phyloP scores from a whole-genome alignment of 768 basidiomycete species.

The Calocera viscosa region DNA sequence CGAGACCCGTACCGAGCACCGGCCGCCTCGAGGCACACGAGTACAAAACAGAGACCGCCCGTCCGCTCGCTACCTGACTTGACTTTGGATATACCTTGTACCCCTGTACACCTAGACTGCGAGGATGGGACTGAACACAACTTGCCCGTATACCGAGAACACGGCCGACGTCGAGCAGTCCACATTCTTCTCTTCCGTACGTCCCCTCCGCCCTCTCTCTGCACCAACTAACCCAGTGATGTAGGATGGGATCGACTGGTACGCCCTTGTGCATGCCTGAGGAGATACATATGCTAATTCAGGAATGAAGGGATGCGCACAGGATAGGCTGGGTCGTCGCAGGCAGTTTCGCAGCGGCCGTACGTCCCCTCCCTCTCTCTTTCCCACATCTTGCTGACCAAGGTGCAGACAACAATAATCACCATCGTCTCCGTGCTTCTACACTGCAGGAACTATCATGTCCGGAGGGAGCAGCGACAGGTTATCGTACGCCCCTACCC shows the following conservation, averaged over 20 bases:
- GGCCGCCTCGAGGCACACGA: too few species aligned
- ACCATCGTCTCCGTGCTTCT: neutral
- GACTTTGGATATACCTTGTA: neutral
- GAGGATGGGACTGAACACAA: conserved; percentile 1
- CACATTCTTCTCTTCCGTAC: neutral
- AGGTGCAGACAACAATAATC: neutral
- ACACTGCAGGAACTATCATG: conserved; percentile 45
- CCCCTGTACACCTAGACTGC: neutral
- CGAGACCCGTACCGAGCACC: too few species aligned
- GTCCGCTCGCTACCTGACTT: too few species aligned
- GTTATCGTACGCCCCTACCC: conserved; percentile 38
- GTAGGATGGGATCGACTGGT: neutral
- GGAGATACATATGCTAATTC: neutral
- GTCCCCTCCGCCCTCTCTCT: neutral
- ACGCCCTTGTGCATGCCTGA: neutral
- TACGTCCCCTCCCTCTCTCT: neutral
- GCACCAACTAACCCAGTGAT: neutral
- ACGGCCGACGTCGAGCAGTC: neutral
- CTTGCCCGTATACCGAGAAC: conserved; percentile 1
- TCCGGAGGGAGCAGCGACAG: conserved; percentile 63
- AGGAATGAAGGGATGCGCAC: neutral
- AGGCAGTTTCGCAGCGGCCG: neutral
- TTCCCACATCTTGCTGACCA: neutral
- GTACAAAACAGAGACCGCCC: too few species aligned
- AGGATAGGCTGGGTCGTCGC: neutral